These are phyloP conservation scores for Collybiopsis confluens DNA, from an alignment of 768 basidiomycete genomes.

Conservation along the genomic window DNA sequence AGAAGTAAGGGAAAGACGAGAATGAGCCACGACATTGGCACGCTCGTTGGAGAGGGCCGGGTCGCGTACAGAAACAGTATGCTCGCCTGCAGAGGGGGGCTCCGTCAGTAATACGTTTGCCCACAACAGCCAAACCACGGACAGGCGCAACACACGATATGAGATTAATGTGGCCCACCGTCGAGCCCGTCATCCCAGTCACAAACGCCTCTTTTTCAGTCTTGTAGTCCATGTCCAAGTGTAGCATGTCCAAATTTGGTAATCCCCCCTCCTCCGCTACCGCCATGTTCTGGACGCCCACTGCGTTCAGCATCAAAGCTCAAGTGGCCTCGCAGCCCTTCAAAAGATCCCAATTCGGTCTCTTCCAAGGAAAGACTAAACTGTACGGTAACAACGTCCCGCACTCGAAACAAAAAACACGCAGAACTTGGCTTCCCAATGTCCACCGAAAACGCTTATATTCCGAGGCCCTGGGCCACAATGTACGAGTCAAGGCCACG, in stretches of 20 bases:
- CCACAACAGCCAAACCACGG: constrained; percentile 21
- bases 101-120: neutral
- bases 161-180: constrained; percentile 62
- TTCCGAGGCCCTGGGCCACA: constrained; percentile 58
- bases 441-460: constrained; percentile 71
- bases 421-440: constrained; percentile 85
- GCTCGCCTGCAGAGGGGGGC: neutral
- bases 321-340: constrained; percentile 56
- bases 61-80: neutral
- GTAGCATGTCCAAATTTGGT: neutral
- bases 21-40: constrained; percentile 53
- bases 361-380: constrained; percentile 79
- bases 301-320: constrained; percentile 2
- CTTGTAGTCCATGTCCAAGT: constrained; percentile 48
- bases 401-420: constrained; percentile 84
- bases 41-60: constrained; percentile 45
- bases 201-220: constrained; percentile 79
- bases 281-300: neutral
- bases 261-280: neutral
- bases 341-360: constrained; percentile 75
- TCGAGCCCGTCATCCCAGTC: constrained; percentile 67
- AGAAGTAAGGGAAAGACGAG: constrained; percentile 78
- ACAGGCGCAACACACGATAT: constrained; percentile 66
- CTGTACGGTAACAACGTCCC: constrained; percentile 88
- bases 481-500: constrained; percentile 66